These are phyloP conservation scores for Aegilops umbellulata DNA, from an alignment of 176 grass and related monocot genomes.

Conservation along the genomic window DNA sequence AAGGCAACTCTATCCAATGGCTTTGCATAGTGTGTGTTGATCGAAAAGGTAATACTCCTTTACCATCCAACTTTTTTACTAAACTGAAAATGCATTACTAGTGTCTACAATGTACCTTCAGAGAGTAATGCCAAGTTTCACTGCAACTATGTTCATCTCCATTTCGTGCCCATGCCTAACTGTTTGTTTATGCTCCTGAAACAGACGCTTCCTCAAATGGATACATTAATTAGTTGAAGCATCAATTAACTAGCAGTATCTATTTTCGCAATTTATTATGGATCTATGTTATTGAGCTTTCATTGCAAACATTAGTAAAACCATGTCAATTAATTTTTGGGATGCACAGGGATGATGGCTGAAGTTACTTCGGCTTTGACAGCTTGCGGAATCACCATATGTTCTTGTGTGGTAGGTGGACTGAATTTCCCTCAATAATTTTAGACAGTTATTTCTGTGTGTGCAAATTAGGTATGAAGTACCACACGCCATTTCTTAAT, in stretches of 20 bases:
- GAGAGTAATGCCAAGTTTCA: constrained; percentile 3
- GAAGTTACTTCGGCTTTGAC: constrained; percentile 84
- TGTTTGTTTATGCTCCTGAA: neutral
- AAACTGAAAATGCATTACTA: neutral
- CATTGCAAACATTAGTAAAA: neutral
- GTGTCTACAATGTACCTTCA: neutral
- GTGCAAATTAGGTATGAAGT: neutral
- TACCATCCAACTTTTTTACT: constrained; percentile 5
- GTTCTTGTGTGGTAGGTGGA: constrained; percentile 81
- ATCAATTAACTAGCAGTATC: neutral
- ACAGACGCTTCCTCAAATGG: neutral
- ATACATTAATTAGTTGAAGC: neutral
- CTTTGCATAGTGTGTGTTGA: constrained; percentile 82
- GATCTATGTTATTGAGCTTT: neutral
- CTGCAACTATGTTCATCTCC: constrained; percentile 3
- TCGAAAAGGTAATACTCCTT: constrained; percentile 61
- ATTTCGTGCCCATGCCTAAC: constrained; percentile 13
- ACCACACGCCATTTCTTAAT: constrained; percentile 1
- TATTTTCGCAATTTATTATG: neutral
- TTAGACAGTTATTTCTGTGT: neutral
- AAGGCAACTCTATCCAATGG: constrained; percentile 83
- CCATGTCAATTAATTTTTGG: constrained; percentile 25
- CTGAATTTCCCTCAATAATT: constrained; percentile 4
- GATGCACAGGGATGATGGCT: constrained; percentile 79
- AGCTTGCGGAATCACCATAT: constrained; percentile 78